phyloP scores from a whole-genome alignment of 2,329 filamentous ascomycete genomes.

The Setomelanomma holmii region DNA sequence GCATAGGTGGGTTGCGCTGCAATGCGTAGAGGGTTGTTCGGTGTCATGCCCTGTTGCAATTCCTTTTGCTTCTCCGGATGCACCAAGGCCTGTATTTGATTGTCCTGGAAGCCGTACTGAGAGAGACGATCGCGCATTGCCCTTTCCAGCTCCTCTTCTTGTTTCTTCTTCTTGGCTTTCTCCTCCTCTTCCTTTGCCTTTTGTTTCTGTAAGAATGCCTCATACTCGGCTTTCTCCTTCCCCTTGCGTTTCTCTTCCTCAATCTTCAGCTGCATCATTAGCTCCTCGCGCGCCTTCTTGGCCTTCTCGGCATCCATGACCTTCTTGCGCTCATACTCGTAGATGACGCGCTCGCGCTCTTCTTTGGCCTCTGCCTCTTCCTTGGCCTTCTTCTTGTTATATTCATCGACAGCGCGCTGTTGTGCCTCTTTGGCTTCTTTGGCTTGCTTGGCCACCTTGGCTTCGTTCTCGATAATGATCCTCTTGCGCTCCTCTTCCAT shows the following conservation, averaged over 20 bases:
- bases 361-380: slow-evolving; percentile 40
- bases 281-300: slow-evolving; percentile 44
- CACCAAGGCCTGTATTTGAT: slow-evolving; percentile 57
- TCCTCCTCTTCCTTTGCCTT: slow-evolving; percentile 51
- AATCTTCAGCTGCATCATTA: slow-evolving; percentile 49
- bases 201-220: slow-evolving; percentile 50
- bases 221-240: slow-evolving; percentile 52
- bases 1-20: slow-evolving; percentile 53
- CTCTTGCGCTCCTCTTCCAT: slow-evolving; percentile 36
- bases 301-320: slow-evolving; percentile 45
- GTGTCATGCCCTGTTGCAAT: slow-evolving; percentile 44
- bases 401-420: slow-evolving; percentile 43
- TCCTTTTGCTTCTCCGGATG: slow-evolving; percentile 55
- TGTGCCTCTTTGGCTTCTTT: slow-evolving; percentile 41
- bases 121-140: slow-evolving; percentile 55
- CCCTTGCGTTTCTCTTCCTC: slow-evolving; percentile 51
- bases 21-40: slow-evolving; percentile 41
- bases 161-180: slow-evolving; percentile 49
- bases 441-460: slow-evolving; percentile 36
- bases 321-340: slow-evolving; percentile 47
- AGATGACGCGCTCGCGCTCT: slow-evolving; percentile 42
- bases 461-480: slow-evolving; percentile 39
- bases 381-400: slow-evolving; percentile 41
- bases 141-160: slow-evolving; percentile 53
- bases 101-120: slow-evolving; percentile 55